These are phyloP conservation scores for Prototheca wickerhamii DNA, from an alignment of 163 green algal species.

Conservation along the genomic window DNA sequence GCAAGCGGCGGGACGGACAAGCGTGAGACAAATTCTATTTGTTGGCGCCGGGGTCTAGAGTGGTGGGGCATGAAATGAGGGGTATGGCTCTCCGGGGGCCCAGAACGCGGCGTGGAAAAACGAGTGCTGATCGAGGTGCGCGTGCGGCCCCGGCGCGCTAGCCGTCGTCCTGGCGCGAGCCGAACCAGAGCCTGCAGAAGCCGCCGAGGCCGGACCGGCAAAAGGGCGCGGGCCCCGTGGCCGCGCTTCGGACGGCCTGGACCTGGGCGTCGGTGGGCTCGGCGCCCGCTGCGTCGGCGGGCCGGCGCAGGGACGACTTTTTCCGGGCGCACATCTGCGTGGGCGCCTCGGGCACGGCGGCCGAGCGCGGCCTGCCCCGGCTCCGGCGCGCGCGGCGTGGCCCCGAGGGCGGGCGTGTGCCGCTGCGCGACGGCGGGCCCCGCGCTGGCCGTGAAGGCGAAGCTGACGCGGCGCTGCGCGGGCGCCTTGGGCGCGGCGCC, in stretches of 20 bases:
- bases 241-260: neutral
- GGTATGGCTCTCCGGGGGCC: no score
- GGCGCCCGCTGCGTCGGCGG: neutral
- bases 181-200: conserved; percentile 6
- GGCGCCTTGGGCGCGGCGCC: neutral
- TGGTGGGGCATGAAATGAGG: no score
- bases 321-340: no score
- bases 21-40: no score
- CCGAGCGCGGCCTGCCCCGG: no score
- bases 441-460: neutral
- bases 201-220: neutral
- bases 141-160: no score
- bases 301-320: neutral
- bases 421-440: neutral
- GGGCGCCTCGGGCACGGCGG: no score
- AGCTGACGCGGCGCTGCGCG: conserved; percentile 2
- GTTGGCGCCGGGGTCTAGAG: no score
- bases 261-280: neutral
- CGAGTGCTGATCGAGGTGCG: no score
- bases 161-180: neutral
- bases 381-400: neutral
- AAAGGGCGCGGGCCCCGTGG: neutral
- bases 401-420: neutral
- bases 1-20: no score
- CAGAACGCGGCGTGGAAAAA: no score